Evolutionary conservation across 352 stramenopile species (phyloP).

Genomic region (Phytophthora chlamydospora): DNA sequence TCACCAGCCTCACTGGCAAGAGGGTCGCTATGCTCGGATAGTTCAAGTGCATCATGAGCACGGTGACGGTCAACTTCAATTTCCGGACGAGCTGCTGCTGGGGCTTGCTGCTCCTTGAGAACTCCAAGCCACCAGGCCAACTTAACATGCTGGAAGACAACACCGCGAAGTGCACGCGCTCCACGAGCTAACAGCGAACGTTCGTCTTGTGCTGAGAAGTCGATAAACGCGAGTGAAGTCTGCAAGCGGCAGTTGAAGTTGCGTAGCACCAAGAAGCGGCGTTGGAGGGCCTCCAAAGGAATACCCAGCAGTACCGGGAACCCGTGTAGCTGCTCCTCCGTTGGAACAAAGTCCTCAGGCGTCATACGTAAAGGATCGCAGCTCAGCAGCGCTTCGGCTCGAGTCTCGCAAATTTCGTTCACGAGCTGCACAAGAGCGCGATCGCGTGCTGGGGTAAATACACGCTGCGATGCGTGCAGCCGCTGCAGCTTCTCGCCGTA

Average conservation of each 20-base stretch:
- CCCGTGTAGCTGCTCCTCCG: conserved; percentile 62
- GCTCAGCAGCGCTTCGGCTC: conserved; percentile 73
- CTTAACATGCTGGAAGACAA: conserved; percentile 90
- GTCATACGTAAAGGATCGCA: conserved; percentile 87
- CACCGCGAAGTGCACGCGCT: conserved; percentile 58
- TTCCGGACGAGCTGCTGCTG: conserved; percentile 76
- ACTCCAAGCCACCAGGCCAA: conserved; percentile 89
- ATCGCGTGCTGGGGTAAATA: conserved; percentile 75
- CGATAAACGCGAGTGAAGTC: conserved; percentile 86
- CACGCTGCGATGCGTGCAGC: conserved; percentile 67
- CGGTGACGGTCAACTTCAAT: conserved; percentile 88
- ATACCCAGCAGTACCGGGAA: conserved; percentile 56
- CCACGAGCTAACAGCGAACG: conserved; percentile 70
- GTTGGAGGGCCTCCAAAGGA: conserved; percentile 64
- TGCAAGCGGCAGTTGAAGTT: conserved; percentile 90
- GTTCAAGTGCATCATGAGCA: conserved; percentile 67
- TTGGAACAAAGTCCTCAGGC: conserved; percentile 79
- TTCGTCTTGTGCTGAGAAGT: conserved; percentile 73
- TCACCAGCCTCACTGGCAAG: conserved; percentile 44
- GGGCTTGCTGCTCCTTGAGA: conserved; percentile 87
- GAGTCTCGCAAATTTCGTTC: conserved; percentile 84
- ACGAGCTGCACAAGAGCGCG: conserved; percentile 80
- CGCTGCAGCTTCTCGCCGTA: conserved; percentile 66
- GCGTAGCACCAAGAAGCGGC: conserved; percentile 83
- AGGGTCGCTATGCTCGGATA: conserved; percentile 36